phyloP scores from a whole-genome alignment of 345 rosid species.

The Bruguiera gymnorhiza region DNA sequence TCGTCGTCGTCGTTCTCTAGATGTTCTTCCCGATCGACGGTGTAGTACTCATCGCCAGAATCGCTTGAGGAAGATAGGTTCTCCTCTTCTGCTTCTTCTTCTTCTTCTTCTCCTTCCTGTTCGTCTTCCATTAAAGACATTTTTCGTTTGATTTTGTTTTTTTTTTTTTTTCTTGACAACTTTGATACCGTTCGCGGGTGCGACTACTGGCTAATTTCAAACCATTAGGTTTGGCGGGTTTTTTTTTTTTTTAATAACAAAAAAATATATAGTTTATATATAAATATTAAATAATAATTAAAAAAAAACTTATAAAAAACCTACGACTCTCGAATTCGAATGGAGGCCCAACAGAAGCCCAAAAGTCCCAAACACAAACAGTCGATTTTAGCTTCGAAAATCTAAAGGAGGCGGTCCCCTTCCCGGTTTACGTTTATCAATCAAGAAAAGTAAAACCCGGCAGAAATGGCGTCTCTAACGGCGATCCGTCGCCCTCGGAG shows the following conservation, averaged over 20 bases:
- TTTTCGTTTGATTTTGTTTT: not conserved
- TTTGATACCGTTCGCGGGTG: not conserved
- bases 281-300: too few species aligned
- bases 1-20: conserved; percentile 22
- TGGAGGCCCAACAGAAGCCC: too few species aligned
- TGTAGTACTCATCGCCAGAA: conserved; percentile 45
- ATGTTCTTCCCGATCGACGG: conserved; percentile 28
- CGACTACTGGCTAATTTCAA: not conserved
- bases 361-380: too few species aligned
- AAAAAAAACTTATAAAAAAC: too few species aligned
- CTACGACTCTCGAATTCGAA: too few species aligned
- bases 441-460: too few species aligned
- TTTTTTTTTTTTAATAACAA: too few species aligned
- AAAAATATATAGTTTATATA: too few species aligned
- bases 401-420: too few species aligned
- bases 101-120: conserved; percentile 8
- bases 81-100: conserved; percentile 37
- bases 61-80: conserved; percentile 41
- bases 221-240: conserved; percentile 12
- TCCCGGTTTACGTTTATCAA: too few species aligned
- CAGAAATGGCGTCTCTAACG: conserved; percentile 20
- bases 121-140: not conserved
- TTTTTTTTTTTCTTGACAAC: not conserved
- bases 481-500: conserved; percentile 12
- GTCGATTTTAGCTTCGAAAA: too few species aligned